These are phyloP conservation scores for Teunomyces barrocoloradensis DNA, from an alignment of 805 yeast species.

Conservation along the genomic window DNA sequence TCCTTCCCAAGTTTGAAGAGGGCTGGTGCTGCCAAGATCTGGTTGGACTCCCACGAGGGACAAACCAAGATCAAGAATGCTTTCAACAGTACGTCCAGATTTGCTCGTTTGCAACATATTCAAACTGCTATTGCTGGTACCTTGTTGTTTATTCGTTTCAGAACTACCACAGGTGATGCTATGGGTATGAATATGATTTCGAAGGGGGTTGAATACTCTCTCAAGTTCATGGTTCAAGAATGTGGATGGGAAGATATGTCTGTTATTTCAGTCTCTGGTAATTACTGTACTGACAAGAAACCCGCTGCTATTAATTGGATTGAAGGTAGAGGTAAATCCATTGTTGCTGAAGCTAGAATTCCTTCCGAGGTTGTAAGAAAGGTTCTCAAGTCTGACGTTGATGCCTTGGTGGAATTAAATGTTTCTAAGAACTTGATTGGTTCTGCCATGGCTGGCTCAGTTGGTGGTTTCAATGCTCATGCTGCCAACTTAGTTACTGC, in stretches of 20 bases:
- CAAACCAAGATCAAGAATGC: conserved; percentile 77
- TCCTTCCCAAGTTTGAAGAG: conserved; percentile 76
- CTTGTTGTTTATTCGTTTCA: conserved; percentile 81
- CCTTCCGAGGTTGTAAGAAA: conserved; percentile 77
- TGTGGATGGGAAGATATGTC: conserved; percentile 95
- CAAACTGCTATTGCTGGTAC: conserved; percentile 95
- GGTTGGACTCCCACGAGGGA: conserved; percentile 97
- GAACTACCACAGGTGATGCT: conserved; percentile 99
- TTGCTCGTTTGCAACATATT: conserved; percentile 88
- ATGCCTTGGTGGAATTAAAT: conserved; percentile 87
- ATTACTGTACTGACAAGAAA: conserved; percentile 96
- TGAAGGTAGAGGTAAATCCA: conserved; percentile 98
- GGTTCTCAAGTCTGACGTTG: conserved; percentile 89
- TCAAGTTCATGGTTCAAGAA: conserved; percentile 80
- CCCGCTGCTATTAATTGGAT: conserved; percentile 99
- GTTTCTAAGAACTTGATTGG: conserved; percentile 89
- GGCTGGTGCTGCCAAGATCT: conserved; percentile 91
- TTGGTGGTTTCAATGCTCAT: conserved; percentile 98
- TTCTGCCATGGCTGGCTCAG: conserved; percentile 96
- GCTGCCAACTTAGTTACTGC: conserved; percentile 97
- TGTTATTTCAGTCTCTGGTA: conserved; percentile 90
- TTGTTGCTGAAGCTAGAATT: conserved; percentile 92
- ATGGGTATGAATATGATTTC: conserved; percentile 99
- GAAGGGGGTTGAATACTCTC: conserved; percentile 90
- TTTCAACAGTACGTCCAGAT: conserved; percentile 94